Evolutionary conservation across 495 filamentous ascomycete species (phyloP).

Genomic region (Lepidopterella palustris): DNA sequence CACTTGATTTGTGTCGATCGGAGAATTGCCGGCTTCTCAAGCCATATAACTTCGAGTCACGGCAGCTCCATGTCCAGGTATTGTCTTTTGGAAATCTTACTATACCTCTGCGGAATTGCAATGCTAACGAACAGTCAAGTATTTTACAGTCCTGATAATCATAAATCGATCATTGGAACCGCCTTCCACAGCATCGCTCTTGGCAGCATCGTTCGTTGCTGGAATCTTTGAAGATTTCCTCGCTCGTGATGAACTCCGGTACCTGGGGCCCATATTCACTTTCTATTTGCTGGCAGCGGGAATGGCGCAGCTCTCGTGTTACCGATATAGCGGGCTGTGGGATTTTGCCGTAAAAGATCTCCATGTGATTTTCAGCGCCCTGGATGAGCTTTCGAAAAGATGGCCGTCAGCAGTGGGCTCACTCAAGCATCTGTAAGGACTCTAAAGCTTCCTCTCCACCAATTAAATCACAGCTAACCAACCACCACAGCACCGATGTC

Average conservation of each 20-base stretch:
- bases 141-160: conserved; percentile 19
- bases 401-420: conserved; percentile 24
- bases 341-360: conserved; percentile 23
- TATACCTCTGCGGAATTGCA: background rate
- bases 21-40: conserved; percentile 16
- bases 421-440: conserved; percentile 20
- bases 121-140: conserved; percentile 9
- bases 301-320: conserved; percentile 24
- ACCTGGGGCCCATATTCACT: conserved; percentile 24
- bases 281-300: conserved; percentile 27
- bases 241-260: conserved; percentile 26
- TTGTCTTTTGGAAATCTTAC: background rate
- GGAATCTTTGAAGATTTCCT: conserved; percentile 29
- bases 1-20: conserved; percentile 14
- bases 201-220: conserved; percentile 24
- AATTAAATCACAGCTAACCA: background rate
- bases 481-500: conserved; percentile 14
- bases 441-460: background rate
- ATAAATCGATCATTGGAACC: conserved; percentile 13
- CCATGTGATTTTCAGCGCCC: conserved; percentile 15
- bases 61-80: conserved; percentile 24
- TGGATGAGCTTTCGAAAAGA: conserved; percentile 21
- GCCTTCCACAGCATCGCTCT: conserved; percentile 18
- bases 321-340: conserved; percentile 20
- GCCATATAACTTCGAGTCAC: conserved; percentile 21